Percentiles rank a stretch among this genome's conserved stretches.
phyloP scores from a whole-genome alignment of 116 monocot genomes.

The Papilionanthe hybrid region DNA sequence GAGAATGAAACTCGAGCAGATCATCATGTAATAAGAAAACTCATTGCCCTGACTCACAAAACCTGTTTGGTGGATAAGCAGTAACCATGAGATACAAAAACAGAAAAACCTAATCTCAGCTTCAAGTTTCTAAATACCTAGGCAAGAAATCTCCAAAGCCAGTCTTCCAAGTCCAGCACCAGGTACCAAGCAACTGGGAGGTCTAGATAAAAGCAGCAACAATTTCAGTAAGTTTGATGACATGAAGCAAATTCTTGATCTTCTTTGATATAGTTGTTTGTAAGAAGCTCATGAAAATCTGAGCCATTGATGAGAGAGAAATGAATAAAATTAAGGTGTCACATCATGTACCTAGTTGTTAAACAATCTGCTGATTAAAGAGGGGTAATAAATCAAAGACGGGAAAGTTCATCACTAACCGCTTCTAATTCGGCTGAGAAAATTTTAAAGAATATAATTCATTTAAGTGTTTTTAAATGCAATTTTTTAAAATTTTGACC shows the following conservation, averaged over 20 bases:
- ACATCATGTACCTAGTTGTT: neutral
- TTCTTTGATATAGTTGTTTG: neutral
- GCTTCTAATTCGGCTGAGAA: neutral
- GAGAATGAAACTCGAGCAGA: slow-evolving; percentile 95
- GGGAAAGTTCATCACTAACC: neutral
- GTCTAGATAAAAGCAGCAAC: slow-evolving; percentile 31
- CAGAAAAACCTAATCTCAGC: neutral
- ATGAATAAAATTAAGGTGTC: neutral
- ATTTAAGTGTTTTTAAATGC: neutral
- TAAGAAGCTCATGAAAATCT: neutral
- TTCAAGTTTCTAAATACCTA: slow-evolving; percentile 44
- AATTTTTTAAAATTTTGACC: neutral
- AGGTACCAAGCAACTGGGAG: slow-evolving; percentile 87
- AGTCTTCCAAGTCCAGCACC: slow-evolving; percentile 98
- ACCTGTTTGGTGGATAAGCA: slow-evolving; percentile 32
- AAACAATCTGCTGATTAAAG: neutral
- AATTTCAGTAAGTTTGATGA: neutral
- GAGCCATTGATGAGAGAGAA: neutral
- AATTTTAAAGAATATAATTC: neutral
- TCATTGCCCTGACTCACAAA: slow-evolving; percentile 92
- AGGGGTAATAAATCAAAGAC: neutral
- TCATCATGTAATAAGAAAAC: slow-evolving; percentile 99
- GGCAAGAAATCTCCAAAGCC: slow-evolving; percentile 83
- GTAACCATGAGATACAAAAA: slow-evolving; percentile 1
- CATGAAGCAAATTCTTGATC: neutral